Percentiles rank a stretch among this genome's conserved stretches.
Conservation (phyloP, 805 yeast species). For the Pichia cephalocereana region DNA sequence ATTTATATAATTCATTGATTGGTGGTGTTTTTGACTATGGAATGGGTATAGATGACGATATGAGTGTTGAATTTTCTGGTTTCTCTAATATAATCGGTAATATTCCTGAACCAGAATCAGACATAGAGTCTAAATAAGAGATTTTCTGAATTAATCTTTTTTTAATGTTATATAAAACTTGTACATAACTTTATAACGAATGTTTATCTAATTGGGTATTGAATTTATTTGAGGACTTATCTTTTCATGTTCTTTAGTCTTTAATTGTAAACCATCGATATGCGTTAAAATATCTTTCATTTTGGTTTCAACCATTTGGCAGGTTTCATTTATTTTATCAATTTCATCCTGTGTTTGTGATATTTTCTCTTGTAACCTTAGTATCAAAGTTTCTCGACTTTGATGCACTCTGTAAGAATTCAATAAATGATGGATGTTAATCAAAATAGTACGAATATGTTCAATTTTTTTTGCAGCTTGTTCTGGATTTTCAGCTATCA, state of each 20-base stretch:
- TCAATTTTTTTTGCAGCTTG: conserved; percentile 55
- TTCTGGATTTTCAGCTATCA: conserved; percentile 65
- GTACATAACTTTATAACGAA: background rate
- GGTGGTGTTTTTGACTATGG: background rate
- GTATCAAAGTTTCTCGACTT: conserved; percentile 77
- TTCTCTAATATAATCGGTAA: background rate
- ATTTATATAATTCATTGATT: conserved; percentile 2
- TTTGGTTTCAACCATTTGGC: conserved; percentile 30
- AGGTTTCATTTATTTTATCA: conserved; percentile 31
- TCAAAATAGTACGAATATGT: conserved; percentile 66
- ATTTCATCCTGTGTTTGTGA: conserved; percentile 35
- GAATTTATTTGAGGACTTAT: background rate
- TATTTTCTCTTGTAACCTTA: conserved; percentile 57
- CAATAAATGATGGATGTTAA: conserved; percentile 84
- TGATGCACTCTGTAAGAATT: conserved; percentile 95
- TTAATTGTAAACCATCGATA: background rate
- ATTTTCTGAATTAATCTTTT: no score
- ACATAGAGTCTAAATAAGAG: background rate
- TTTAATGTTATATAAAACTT: background rate
- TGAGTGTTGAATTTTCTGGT: background rate
- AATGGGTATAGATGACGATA: background rate
- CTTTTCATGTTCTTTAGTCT: no score
- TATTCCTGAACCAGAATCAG: background rate
- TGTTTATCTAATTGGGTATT: background rate
- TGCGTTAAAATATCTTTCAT: conserved; percentile 14